phyloP scores from a whole-genome alignment of 2,329 filamentous ascomycete species.

The Mollisiaceae sp. region DNA sequence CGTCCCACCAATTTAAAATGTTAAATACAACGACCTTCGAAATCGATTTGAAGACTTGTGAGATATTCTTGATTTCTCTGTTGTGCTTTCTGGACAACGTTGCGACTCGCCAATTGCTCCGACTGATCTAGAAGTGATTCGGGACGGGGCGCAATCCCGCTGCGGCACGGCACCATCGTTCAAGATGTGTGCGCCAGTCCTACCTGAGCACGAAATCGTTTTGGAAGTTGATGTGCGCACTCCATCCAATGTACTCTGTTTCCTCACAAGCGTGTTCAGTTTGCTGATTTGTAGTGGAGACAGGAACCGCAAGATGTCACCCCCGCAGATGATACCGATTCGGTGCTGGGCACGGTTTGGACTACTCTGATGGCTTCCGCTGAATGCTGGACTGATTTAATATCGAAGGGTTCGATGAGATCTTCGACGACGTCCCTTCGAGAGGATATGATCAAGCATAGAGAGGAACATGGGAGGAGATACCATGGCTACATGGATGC shows the following conservation, averaged over 20 bases:
- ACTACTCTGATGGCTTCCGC: background rate
- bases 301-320: background rate
- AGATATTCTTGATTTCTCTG: no score
- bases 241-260: background rate
- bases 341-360: background rate
- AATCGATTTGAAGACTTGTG: no score
- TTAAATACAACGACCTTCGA: no score
- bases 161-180: background rate
- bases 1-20: no score
- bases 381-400: background rate
- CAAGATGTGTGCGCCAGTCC: background rate
- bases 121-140: background rate
- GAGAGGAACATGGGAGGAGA: background rate
- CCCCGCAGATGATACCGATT: background rate
- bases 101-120: no score
- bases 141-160: background rate
- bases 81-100: no score
- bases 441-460: conserved; percentile 1
- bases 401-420: background rate
- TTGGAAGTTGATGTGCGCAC: background rate
- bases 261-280: background rate
- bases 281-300: background rate
- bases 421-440: conserved; percentile 3
- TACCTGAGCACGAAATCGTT: background rate
- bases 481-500: background rate